Evolutionary conservation across 495 filamentous ascomycete genomes (phyloP).

Genomic region (Penicillium odoratum): DNA sequence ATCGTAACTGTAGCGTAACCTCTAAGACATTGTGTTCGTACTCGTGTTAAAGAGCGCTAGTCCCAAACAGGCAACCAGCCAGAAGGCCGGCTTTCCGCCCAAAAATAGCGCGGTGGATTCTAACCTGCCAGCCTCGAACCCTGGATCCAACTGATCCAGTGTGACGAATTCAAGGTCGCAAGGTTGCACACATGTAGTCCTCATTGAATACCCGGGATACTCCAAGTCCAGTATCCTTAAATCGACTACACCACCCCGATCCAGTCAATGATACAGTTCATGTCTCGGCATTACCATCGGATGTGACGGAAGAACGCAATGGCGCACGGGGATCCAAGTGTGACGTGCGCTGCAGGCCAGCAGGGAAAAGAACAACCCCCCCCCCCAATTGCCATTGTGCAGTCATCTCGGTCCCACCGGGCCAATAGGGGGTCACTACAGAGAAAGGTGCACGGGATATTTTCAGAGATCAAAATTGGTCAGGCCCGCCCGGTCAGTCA

Average conservation of each 20-base stretch:
- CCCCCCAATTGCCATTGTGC: background rate
- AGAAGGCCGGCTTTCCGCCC: background rate
- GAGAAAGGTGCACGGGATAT: constrained; percentile 13
- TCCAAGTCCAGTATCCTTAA: background rate
- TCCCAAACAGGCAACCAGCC: constrained; percentile 1
- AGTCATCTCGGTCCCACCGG: constrained; percentile 14
- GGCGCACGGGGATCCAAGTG: constrained; percentile 18
- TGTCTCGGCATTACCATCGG: constrained; percentile 14
- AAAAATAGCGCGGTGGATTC: constrained; percentile 3
- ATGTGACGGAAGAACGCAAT: constrained; percentile 19
- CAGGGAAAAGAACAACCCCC: constrained; percentile 1
- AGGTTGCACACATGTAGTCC: background rate
- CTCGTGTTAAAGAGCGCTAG: background rate
- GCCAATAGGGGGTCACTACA: constrained; percentile 11
- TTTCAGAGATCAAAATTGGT: constrained; percentile 5
- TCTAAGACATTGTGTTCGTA: background rate
- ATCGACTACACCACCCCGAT: background rate
- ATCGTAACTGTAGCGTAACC: background rate
- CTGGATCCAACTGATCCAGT: constrained; percentile 1
- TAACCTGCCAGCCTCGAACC: background rate
- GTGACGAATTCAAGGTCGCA: background rate
- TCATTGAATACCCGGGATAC: background rate
- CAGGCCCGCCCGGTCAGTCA: background rate
- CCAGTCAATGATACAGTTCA: background rate
- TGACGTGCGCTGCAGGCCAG: constrained; percentile 18